A percentile compares a stretch with the other conserved stretches of the same genome.
These are phyloP conservation scores for Chalciporus pseudorubinellus DNA, from an alignment of 768 basidiomycete species.

Conservation along the genomic window DNA sequence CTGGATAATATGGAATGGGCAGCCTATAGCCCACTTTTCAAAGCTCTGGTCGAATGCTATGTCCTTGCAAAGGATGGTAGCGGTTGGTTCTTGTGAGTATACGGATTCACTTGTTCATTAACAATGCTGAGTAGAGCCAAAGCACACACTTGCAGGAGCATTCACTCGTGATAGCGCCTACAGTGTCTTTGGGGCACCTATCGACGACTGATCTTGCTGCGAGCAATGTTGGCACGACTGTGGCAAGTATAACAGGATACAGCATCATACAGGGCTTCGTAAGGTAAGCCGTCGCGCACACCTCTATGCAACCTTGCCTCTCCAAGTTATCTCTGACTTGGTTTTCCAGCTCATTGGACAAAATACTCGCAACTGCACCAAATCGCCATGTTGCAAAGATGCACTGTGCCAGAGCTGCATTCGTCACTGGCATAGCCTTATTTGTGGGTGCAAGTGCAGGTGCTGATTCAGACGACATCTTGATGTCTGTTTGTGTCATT, in stretches of 20 bases:
- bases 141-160: slow-evolving; percentile 23
- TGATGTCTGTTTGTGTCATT: not conserved
- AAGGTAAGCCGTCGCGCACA: slow-evolving; percentile 32
- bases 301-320: not conserved
- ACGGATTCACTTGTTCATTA: not conserved
- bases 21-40: slow-evolving; percentile 6
- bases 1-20: slow-evolving; percentile 15
- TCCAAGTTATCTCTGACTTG: slow-evolving; percentile 12
- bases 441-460: slow-evolving; percentile 12
- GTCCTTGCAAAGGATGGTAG: slow-evolving; percentile 23
- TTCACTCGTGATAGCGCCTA: slow-evolving; percentile 24
- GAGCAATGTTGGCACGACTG: slow-evolving; percentile 41
- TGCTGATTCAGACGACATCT: not conserved
- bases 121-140: slow-evolving; percentile 2
- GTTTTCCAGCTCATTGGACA: slow-evolving; percentile 19
- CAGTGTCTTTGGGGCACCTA: slow-evolving; percentile 50
- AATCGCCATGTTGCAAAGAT: slow-evolving; percentile 14
- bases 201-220: slow-evolving; percentile 53
- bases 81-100: slow-evolving; percentile 22
- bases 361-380: slow-evolving; percentile 13
- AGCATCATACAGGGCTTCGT: slow-evolving; percentile 39
- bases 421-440: slow-evolving; percentile 24
- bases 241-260: slow-evolving; percentile 42
- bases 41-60: slow-evolving; percentile 16
- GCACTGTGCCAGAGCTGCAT: slow-evolving; percentile 16